phyloP scores from a whole-genome alignment of 2,329 filamentous ascomycete species.

The Ciborinia camelliae region DNA sequence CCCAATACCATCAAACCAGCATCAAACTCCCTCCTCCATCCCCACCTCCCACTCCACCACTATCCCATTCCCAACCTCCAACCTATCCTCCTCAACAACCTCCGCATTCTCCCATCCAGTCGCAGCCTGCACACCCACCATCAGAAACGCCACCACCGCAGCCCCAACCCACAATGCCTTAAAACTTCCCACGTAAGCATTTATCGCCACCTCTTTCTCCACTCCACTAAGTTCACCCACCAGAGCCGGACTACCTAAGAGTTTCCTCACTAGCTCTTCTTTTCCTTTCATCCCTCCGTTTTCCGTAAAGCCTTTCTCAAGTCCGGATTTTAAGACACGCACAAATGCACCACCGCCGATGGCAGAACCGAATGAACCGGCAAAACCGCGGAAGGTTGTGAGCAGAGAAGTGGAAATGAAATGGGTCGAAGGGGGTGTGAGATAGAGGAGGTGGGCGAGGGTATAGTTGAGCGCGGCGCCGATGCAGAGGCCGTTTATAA shows the following conservation, averaged over 20 bases:
- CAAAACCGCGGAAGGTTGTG: slow-evolving; percentile 77
- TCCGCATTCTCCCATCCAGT: slow-evolving; percentile 50
- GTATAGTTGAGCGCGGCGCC: slow-evolving; percentile 77
- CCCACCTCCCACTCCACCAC: slow-evolving; percentile 17
- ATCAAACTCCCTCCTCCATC: slow-evolving; percentile 13
- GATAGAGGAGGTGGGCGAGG: slow-evolving; percentile 73
- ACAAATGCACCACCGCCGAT: slow-evolving; percentile 63
- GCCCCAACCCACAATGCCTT: slow-evolving; percentile 51
- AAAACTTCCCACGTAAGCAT: slow-evolving; percentile 53
- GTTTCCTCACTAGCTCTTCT: slow-evolving; percentile 48
- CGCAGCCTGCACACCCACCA: slow-evolving; percentile 53
- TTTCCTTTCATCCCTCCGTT: slow-evolving; percentile 27
- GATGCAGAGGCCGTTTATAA: slow-evolving; percentile 67
- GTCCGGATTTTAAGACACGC: slow-evolving; percentile 27
- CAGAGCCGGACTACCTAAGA: slow-evolving; percentile 57
- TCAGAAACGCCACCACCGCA: slow-evolving; percentile 46
- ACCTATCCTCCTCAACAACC: neutral
- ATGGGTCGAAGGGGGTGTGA: slow-evolving; percentile 63
- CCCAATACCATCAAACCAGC: neutral
- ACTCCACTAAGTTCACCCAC: slow-evolving; percentile 48
- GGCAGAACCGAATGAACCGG: slow-evolving; percentile 74
- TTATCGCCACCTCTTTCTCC: slow-evolving; percentile 50
- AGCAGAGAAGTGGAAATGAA: slow-evolving; percentile 74
- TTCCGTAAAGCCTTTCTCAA: slow-evolving; percentile 41
- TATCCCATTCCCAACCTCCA: slow-evolving; percentile 10